A percentile compares a stretch with the other conserved stretches of the same genome.
Evolutionary conservation across 1,139 yeast species (phyloP).

Genomic region (Debaryomyces nepalensis): DNA sequence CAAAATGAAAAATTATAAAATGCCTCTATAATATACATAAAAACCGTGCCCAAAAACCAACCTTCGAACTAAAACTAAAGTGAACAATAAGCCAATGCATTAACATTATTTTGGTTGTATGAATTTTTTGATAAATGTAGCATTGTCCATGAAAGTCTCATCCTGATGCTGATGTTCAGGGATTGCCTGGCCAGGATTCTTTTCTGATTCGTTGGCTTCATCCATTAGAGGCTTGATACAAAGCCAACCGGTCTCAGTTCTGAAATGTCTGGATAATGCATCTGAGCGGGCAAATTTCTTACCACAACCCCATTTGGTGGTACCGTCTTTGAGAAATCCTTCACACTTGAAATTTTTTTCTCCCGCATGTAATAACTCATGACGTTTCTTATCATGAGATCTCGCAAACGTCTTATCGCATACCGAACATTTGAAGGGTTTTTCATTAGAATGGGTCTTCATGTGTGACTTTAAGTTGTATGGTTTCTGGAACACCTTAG

Average conservation of each 20-base stretch:
- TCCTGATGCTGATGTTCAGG: constrained; percentile 7
- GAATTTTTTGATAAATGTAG: constrained; percentile 23
- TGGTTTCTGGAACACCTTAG: constrained; percentile 55
- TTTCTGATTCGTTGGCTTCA: constrained; percentile 41
- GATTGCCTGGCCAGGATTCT: constrained; percentile 10
- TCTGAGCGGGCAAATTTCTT: constrained; percentile 61
- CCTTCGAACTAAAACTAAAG: not conserved
- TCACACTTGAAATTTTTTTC: constrained; percentile 60
- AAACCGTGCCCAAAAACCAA: constrained; percentile 1
- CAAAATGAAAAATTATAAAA: no score
- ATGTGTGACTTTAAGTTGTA: constrained; percentile 60
- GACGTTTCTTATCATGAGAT: constrained; percentile 60
- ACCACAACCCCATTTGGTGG: constrained; percentile 63
- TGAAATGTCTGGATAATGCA: constrained; percentile 60
- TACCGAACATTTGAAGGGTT: constrained; percentile 54
- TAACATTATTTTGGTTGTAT: constrained; percentile 21
- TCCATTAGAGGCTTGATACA: constrained; percentile 61
- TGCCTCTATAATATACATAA: constrained; percentile 1
- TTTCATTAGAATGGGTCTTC: constrained; percentile 60
- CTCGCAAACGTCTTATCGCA: constrained; percentile 60
- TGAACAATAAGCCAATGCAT: not conserved
- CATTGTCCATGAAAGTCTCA: constrained; percentile 21
- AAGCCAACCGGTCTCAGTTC: constrained; percentile 63
- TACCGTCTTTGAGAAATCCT: constrained; percentile 55
- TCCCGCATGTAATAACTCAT: constrained; percentile 58